Evolutionary conservation across 768 basidiomycete genomes (phyloP).

Genomic region (Leccinum pellstonianum): DNA sequence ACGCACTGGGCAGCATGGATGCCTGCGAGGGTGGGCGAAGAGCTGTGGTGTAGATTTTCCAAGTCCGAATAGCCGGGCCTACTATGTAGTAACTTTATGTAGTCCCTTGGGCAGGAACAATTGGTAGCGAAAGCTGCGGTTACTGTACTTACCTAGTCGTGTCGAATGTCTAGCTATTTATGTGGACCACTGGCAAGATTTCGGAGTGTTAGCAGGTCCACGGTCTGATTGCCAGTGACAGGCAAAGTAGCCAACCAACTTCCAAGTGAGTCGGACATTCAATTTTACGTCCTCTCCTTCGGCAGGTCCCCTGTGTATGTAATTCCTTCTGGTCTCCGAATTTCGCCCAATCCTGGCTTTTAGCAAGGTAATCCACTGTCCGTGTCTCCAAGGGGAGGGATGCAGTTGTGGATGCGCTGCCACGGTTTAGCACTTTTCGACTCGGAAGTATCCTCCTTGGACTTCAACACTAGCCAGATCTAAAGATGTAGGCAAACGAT

Average conservation of each 20-base stretch:
- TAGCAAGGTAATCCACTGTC: neutral
- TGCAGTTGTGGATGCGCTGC: neutral
- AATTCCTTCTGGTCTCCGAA: neutral
- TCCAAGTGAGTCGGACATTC: neutral
- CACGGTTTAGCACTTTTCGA: neutral
- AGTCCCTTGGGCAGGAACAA: neutral
- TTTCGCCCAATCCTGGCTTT: neutral
- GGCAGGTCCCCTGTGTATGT: neutral
- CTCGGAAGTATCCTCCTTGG: neutral
- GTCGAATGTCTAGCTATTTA: too few species aligned
- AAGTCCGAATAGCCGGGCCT: neutral
- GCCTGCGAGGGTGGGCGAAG: conserved; percentile 50
- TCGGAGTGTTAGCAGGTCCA: too few species aligned
- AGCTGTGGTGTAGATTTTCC: neutral
- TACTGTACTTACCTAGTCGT: too few species aligned
- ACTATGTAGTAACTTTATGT: too few species aligned
- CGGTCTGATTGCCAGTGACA: too few species aligned
- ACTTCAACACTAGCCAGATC: neutral
- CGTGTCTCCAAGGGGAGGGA: too few species aligned
- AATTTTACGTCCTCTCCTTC: too few species aligned
- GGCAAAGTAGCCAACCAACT: too few species aligned
- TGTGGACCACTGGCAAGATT: conserved; percentile 16
- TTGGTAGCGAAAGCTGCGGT: neutral
- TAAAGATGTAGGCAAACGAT: neutral
- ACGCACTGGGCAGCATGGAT: conserved; percentile 79